phyloP scores from a whole-genome alignment of 768 basidiomycete species.

The Phaffia tasmanica region DNA sequence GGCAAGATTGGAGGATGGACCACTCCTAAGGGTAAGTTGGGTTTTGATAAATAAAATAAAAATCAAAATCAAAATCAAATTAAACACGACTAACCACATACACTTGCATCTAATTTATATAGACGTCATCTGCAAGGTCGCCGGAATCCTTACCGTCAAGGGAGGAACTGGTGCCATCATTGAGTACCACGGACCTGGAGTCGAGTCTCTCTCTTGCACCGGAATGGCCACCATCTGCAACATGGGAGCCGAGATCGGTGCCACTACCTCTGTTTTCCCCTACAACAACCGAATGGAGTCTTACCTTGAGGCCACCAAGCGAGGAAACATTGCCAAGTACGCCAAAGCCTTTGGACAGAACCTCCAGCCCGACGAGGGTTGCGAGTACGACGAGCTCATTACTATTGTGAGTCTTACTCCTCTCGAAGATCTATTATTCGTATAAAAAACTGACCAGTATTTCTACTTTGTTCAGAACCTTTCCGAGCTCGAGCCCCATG shows the following conservation, averaged over 20 bases:
- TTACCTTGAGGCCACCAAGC: conserved; percentile 92
- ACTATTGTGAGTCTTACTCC: conserved; percentile 57
- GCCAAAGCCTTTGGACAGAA: conserved; percentile 83
- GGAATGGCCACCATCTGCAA: conserved; percentile 96
- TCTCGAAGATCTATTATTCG: not conserved
- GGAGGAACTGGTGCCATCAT: conserved; percentile 98
- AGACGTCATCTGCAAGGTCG: conserved; percentile 99
- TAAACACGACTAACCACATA: too few species aligned
- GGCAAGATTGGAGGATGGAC: conserved; percentile 97
- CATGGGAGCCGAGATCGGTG: conserved; percentile 99
- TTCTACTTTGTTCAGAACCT: conserved; percentile 55
- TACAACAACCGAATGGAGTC: conserved; percentile 89
- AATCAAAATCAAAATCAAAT: not conserved
- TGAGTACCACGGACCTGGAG: conserved; percentile 88
- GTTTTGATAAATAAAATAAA: not conserved
- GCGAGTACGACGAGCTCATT: conserved; percentile 87
- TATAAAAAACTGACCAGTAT: not conserved
- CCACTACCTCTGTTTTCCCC: conserved; percentile 97
- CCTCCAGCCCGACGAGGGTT: conserved; percentile 70
- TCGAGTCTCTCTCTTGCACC: conserved; percentile 91
- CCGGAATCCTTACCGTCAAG: conserved; percentile 97
- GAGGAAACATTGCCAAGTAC: conserved; percentile 71
- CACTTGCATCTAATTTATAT: not conserved
- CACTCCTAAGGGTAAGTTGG: conserved; percentile 70
- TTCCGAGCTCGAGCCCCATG: conserved; percentile 93